Base-by-base conservation (phyloP, 441 rosid species). In the Populus trichocarpa region DNA sequence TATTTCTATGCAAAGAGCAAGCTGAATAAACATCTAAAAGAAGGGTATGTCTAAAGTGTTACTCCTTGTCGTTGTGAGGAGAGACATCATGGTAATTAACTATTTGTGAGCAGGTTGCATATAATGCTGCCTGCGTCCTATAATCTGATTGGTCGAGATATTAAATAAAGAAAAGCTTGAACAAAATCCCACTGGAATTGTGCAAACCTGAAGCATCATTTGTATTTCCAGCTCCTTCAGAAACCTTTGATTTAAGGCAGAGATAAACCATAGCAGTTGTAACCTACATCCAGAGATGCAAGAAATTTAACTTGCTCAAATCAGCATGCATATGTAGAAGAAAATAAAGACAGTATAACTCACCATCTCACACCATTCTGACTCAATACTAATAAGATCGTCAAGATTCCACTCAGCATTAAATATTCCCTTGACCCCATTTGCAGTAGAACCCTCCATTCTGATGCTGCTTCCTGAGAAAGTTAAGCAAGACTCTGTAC, bases 351-450 rank as follows among this genome's bases (percentile, higher is more conserved):
- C 38, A 64, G 74, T 35, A 32, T 20, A 73, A 76, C 93, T 84
- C 85, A 89, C 95, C 85, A 53, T 74, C 69, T 72, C 79, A 79
- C 68, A 74, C 94, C 93, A 92, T 77, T 83, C 76, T 64, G 90
- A 86, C 79, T 86, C 86, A 73, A 92, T 85, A 74, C 57, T 81
- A 79, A 87, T 67, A 73, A 90, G 76, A 74, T 92, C 90, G 76
- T 71, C 88, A 71, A 83, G 69, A 46, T 65, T 67, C 93, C 92
- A 90, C 77, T 78, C 81, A 77, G 73, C 79, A 69, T 83, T 79
- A 78, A 88, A 85, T 33, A 81, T 81, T 69, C 64, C 74, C 71
- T 76, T 69, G 70, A 82, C 81, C 74, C 87, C 95, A 86, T 87
- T 85, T 53, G 84, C 84, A 69, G 80, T 76, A 64, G 83, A 84